These are phyloP conservation scores for Pugionium cornutum DNA, from an alignment of 345 rosid species.

Conservation along the genomic window DNA sequence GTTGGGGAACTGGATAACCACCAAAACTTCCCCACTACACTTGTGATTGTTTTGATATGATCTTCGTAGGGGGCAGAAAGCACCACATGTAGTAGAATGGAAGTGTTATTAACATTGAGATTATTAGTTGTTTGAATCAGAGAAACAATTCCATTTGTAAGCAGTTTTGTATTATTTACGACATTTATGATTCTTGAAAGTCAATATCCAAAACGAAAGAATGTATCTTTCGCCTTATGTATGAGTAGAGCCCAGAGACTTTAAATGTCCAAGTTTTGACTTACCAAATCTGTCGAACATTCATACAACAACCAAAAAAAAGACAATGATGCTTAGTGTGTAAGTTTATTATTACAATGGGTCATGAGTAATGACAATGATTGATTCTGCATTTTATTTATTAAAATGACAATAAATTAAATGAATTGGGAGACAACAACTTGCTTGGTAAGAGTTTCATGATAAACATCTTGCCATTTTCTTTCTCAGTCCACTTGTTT, in stretches of 20 bases:
- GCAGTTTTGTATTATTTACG: conserved; percentile 17
- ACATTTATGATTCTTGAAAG: conserved; percentile 28
- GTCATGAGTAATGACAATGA: conserved; percentile 23
- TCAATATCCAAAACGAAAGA: conserved; percentile 1
- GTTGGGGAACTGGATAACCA: too few relatives aligned
- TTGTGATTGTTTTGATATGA: too few relatives aligned
- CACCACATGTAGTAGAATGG: too few relatives aligned
- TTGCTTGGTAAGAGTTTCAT: conserved; percentile 27
- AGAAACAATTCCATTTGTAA: conserved; percentile 27
- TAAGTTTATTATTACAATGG: conserved; percentile 18
- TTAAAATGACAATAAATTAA: background rate
- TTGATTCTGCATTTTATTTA: conserved; percentile 17
- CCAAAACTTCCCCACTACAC: too few relatives aligned
- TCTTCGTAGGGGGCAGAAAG: too few relatives aligned
- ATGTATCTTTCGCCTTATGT: conserved; percentile 3
- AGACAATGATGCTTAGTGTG: conserved; percentile 23
- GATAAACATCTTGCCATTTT: background rate
- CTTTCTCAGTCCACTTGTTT: background rate
- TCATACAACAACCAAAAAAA: background rate
- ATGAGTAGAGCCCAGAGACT: conserved; percentile 28
- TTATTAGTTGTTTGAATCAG: conserved; percentile 23
- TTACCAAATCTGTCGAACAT: conserved; percentile 15
- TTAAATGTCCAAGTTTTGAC: conserved; percentile 10
- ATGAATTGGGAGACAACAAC: conserved; percentile 1
- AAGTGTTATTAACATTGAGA: background rate